A percentile compares a stretch with the other conserved stretches of the same genome.
These are phyloP conservation scores for cucumber (Cucumis sativus) DNA, from an alignment of 306 rosid species.

Conservation along the genomic window Cucumber_9930_V3 NC_026655.2:3475501-3476000, in stretches of 20 bases:
- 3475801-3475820: not conserved
- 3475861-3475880: not conserved
- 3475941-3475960: no score
- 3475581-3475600: constrained; percentile 12
- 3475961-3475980: no score
- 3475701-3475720: not conserved
- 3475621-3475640: not conserved
- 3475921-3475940: no score
- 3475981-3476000: no score
- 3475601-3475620: not conserved
- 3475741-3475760: not conserved
- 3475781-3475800: not conserved
- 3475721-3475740: not conserved
- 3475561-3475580: constrained; percentile 1
- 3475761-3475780: not conserved
- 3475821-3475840: not conserved
- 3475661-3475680: not conserved
- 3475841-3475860: not conserved
- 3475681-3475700: not conserved
- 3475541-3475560: not conserved
- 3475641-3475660: not conserved
- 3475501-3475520: constrained; percentile 1
- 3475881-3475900: not conserved
- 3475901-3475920: not conserved
- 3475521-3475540: constrained; percentile 12